Evolutionary conservation across 371 early-diverging fungal species (phyloP), one percentile per base, ranked within the genome.

Genomic region (Haplosporangium sp.): DNA sequence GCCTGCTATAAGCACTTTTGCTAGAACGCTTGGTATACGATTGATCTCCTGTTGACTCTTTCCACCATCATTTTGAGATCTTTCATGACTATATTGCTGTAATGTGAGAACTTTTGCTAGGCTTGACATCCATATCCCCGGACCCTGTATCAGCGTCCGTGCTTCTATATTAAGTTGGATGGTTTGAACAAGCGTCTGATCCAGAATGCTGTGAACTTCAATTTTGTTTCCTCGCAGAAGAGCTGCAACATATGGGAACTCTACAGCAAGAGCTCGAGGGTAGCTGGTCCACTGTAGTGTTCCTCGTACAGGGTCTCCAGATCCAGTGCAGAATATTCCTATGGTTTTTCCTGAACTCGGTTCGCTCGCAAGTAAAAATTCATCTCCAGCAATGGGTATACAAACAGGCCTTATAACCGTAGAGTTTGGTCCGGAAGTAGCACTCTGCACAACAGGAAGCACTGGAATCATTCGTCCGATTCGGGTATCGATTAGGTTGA

Each of bases 281-380:
- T 92, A 88, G 45, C 89, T 86, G 1, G 91, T 82, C 94, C 94
- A 95, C 69, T 92, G 88, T 35, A 95, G 63, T 0, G 94, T 94
- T n/a, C 95, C 94, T 62, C 93, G 87, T 8, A 92, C 87, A 39
- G 95, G 88, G 57, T 94, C 94, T 2, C 95, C 95, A 5, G 77
- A 70, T 5, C 86, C 78, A 45, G 90, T 86, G 7, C 94, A 87
- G 83, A 94, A 94, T 37, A 95, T 87, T 59, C 96, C 96, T 48
- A 96, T 88, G 9, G 83, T 72, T n/a, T 84, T 84, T 45, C 87
- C 90, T 7, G 85, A 72, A 19, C 82, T 83, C 7, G 89, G 87
- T 0, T 90, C 92, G 65, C 90, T 92, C 2, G 91, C 92, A 5
- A 96, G 74, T 56, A 96, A 70, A 74, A 93, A 96, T 65, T 96